Percentiles rank a stretch among this genome's conserved stretches.
phyloP scores from a whole-genome alignment of 2,329 filamentous ascomycete genomes.

The Ampelomyces quisqualis region DNA sequence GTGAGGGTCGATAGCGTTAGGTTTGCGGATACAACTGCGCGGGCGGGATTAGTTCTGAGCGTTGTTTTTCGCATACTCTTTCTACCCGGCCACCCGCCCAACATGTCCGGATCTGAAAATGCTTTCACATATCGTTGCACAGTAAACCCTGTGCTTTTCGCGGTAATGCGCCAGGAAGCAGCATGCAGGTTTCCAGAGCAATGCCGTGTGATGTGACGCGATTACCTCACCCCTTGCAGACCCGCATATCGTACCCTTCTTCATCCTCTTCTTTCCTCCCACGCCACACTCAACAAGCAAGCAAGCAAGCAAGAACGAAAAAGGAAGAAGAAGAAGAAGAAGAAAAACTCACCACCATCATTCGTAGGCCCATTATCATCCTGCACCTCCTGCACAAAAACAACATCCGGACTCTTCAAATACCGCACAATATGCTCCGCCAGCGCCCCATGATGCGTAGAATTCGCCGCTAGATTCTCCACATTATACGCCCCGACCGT shows the following conservation, averaged over 20 bases:
- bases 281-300: too few species aligned
- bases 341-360: constrained; percentile 53
- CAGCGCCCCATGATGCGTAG: constrained; percentile 58
- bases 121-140: too few species aligned
- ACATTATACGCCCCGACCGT: constrained; percentile 70
- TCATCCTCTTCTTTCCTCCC: too few species aligned
- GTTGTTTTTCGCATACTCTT: neutral
- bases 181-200: too few species aligned
- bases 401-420: constrained; percentile 62
- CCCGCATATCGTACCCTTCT: too few species aligned
- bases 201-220: too few species aligned
- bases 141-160: too few species aligned
- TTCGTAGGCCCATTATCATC: constrained; percentile 64
- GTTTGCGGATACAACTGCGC: constrained; percentile 54
- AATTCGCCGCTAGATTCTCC: constrained; percentile 64
- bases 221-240: too few species aligned
- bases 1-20: constrained; percentile 60
- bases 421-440: constrained; percentile 65
- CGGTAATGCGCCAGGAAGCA: too few species aligned
- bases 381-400: constrained; percentile 72
- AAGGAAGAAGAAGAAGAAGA: neutral
- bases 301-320: too few species aligned
- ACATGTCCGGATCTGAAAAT: too few species aligned
- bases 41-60: constrained; percentile 1
- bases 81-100: too few species aligned